Base-by-base conservation (phyloP, 2,329 filamentous ascomycete species). In the Chrysoporthe cubensis region DNA sequence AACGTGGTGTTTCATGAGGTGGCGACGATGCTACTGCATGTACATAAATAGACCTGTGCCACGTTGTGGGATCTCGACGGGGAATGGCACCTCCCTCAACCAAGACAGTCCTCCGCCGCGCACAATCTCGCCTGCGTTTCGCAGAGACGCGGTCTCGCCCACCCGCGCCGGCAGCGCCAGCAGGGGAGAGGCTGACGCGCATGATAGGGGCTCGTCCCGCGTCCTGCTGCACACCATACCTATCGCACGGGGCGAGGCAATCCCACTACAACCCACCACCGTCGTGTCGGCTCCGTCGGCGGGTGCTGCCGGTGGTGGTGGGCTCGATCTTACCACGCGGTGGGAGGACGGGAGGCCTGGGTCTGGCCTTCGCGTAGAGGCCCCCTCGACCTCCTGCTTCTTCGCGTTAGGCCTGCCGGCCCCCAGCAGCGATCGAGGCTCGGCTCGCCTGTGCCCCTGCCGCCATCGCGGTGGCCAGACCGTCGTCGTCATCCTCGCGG, bases 371-470 rank as follows among this genome's bases (percentile, higher is more conserved):
- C 37, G 37, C 37, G 9, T 40, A 40, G 37, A 9, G 37, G 37
- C 37, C 59, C 50, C 48, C 32, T 56, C 60, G 48, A 46, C 50
- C 57, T 64, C 43, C 52, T 64, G 56, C 60, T 66, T n/a, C 50
- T 66, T 16, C 50, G 60, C 60, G 44, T 66, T 18, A 63, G 60
- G 52, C 52, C 63, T 43, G 52, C 57, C 60, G 65, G 52, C n/a
- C 59, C 65, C 42, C 26, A 26, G 26, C 26, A 26, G 37, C 37
- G 37, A 40, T 6, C 37, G 37, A 40, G 37, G 37, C 2, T 26
- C 26, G 26, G 26, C 26, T 26, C 26, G 26, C 26, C 26, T 40
- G 37, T 40, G 37, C 37, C 37, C 9, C 5, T 40, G 9, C 6
- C 37, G 37, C 6, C 37, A 40, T 9, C 37, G 5, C 6, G 37